Base-by-base conservation (phyloP, 2,329 filamentous ascomycete genomes). In the Penicillium sp. region DNA sequence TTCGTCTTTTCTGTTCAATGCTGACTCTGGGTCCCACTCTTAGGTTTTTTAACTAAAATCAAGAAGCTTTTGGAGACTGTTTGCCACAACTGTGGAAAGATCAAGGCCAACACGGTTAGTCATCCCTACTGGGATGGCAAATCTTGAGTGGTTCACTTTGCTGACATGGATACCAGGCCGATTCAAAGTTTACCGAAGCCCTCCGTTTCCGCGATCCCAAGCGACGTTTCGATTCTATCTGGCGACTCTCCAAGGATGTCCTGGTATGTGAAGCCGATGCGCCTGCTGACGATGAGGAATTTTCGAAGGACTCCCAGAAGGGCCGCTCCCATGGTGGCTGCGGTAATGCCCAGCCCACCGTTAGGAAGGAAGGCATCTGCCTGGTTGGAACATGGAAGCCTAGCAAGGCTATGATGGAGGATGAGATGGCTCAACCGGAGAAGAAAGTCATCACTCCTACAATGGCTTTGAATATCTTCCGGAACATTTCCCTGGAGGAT, bases 41-140 rank as follows among this genome's bases (percentile, higher is more conserved):
- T 82, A 80, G 94, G 94, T 69, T 99, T 97, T 78, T 89, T 99
- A 79, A 95, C 90, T 76, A 97, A 97, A 81, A 92, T 96, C 78
- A 99, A 99, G 83, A 99, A 97, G 82, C 86, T 99, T 68, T 82
- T 99, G 75, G 95, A 99, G 83, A 94, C 92, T 67, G 92, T 99
- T 76, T 99, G 95, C 84, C 92, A 96, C 80, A 97, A 95, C 77
- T 99, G 95, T 83, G 93, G 92, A 79, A 96, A 94, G 82, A 90
- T 97, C 73, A 85, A 96, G 82, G 88, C 91, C 78, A 92, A 97
- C 84, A 90, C 91, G 88, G 93, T 97, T 88, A 91, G 93, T 95
- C 81, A 82, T 81, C 80, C 81, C 81, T 80, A 74, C 70, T 73
- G 77, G 78, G 75, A 81, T 80, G 78, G 77, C 82, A 77, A 77